Base-by-base conservation (phyloP, 2,329 filamentous ascomycete species). In the Sarocladium brachiariae region DNA sequence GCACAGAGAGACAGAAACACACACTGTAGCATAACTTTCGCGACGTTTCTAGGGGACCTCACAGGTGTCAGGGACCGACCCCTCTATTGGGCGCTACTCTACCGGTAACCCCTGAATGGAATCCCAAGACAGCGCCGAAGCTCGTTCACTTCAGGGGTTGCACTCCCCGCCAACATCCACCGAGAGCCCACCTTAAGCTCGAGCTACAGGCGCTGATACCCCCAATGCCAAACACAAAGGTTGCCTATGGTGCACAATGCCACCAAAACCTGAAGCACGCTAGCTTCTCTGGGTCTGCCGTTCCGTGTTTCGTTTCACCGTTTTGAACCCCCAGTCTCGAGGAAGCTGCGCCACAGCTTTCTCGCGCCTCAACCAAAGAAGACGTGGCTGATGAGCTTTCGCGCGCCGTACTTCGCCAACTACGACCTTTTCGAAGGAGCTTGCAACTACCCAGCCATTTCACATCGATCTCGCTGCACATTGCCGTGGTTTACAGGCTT, bases 201-300 rank as follows among this genome's bases (percentile, higher is more conserved):
- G n/a, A n/a, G n/a, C 14, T 8, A 14, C 37, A 19, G 37, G 23
- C 37, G 19, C 37, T 39, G 27, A 24, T 23, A 3, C 39, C 39
- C 39, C 39, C 7, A 43, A 11, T 25, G 11, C 43, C 25, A 47
- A 47, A 16, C 16, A 3, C 33, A 6, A 33, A 23, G 43, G 43
- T 25, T 16, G 11, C n/a, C n/a, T n/a, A n/a, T n/a, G n/a, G n/a
- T n/a, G n/a, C n/a, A n/a, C n/a, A n/a, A n/a, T n/a, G n/a, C n/a
- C n/a, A n/a, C n/a, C n/a, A n/a, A 50, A 52, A 58, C 57, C 55
- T 61, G 59, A 61, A 56, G 57, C 54, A 51, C 55, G 53, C 59
- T 61, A 61, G 52, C 30, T 57, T 47, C 7, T 55, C 58, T 55
- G 16, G 53, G 53, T 57, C 47, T 31, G 49, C 43, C 51, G 14